Evolutionary conservation across 768 basidiomycete species (phyloP).

Genomic region (Leucogyrophana mollusca): DNA sequence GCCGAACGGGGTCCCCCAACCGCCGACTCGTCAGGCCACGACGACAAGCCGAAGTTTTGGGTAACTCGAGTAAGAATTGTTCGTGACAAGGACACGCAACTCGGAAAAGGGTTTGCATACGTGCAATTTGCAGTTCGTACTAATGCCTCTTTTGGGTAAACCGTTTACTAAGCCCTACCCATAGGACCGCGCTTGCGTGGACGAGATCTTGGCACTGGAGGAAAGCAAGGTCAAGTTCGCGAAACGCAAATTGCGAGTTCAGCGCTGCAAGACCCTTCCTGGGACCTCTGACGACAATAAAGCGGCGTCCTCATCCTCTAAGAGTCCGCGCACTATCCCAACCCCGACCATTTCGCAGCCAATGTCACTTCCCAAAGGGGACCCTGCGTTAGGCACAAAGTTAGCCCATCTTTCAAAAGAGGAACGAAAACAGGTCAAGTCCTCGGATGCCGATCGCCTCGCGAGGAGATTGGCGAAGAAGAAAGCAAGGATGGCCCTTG

Average conservation of each 20-base stretch:
- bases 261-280: slow-evolving; percentile 80
- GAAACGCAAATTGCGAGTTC: slow-evolving; percentile 88
- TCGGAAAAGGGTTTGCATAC: slow-evolving; percentile 96
- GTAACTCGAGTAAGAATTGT: slow-evolving; percentile 86
- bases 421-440: slow-evolving; percentile 82
- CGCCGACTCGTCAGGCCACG: slow-evolving; percentile 24
- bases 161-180: slow-evolving; percentile 1
- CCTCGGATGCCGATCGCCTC: slow-evolving; percentile 74
- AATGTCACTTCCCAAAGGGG: slow-evolving; percentile 63
- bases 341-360: slow-evolving; percentile 20
- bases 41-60: slow-evolving; percentile 50
- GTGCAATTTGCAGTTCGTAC: slow-evolving; percentile 74
- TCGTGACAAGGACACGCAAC: slow-evolving; percentile 85
- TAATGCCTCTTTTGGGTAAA: neutral
- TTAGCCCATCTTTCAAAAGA: slow-evolving; percentile 79
- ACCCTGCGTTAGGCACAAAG: slow-evolving; percentile 78
- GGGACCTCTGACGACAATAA: slow-evolving; percentile 26
- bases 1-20: slow-evolving; percentile 65
- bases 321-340: slow-evolving; percentile 7
- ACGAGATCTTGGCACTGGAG: slow-evolving; percentile 86
- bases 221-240: slow-evolving; percentile 81
- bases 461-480: slow-evolving; percentile 90
- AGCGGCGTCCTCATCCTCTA: slow-evolving; percentile 5
- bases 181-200: slow-evolving; percentile 89
- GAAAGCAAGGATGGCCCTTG: slow-evolving; percentile 61